Evolutionary conservation across 2,329 filamentous ascomycete species (phyloP), one percentile per base, ranked within the genome.

Genomic region (Ophiostoma pallidulum): DNA sequence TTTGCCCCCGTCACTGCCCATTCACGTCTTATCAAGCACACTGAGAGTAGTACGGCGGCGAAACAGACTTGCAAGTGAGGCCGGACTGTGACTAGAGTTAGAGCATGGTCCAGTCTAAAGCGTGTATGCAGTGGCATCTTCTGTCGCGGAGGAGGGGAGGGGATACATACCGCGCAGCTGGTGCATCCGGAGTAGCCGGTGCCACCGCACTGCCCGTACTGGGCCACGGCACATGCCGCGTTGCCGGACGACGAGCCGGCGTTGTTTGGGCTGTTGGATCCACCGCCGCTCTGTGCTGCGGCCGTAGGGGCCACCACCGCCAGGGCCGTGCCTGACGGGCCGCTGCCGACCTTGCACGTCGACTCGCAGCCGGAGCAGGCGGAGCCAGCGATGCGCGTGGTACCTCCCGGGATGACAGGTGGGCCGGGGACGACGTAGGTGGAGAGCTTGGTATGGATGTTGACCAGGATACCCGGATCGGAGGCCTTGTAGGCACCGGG

Each of bases 381-480:
- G 3, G 62, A 63, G 14, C 69, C 69, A 12, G 69, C 64, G 4
- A 50, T 53, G 59, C 67, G 67, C 5, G 63, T 67, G 3, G 62
- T 61, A 1, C 70, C 70, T n/a, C 62, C 61, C 0, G 65, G 51
- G 45, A 66, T 61, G 22, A 72, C 69, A 1, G 60, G 55, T 3
- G 69, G 69, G 3, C 71, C 70, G 1, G 71, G 70, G 4, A 66
- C 67, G 5, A 62, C 56, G 48, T 73, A 73, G 2, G 55, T 60
- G 18, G 53, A 54, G 46, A 72, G 52, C 39, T 64, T 59, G 8
- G 62, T 57, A 58, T 73, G 69, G 52, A 74, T 73, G 58, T 72
- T 71, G 55, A 73, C 59, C 24, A 65, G 59, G 48, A 74, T 70
- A 10, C 71, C 71, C 0, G 70, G 67, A 52, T 74, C 67, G 14